Base-by-base conservation (phyloP, 306 rosid genomes). In the Casuarina glauca region DNA sequence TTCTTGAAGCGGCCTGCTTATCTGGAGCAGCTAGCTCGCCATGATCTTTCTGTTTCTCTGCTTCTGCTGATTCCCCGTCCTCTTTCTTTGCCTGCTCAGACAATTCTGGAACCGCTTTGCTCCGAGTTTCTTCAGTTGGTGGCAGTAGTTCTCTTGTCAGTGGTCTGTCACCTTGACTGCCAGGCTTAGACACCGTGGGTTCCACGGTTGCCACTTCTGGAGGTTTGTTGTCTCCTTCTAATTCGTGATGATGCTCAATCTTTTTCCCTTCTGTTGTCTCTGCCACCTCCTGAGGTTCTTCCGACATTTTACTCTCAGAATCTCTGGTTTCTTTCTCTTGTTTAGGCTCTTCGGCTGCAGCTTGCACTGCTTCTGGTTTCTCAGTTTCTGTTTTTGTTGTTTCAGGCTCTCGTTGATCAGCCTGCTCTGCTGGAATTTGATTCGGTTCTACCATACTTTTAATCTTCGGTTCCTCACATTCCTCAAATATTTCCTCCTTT, bases 11-110 rank as follows among this genome's bases (percentile, higher is more conserved):
- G 4, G 52, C 44, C 78, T 74, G 76, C 78, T 79, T 77, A 43
- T 70, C 81, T 53, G 6, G 74, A 55, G 55, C 46, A 48, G 46
- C 73, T 81, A 75, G 77, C 80, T 66, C 82, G 69, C 46, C 69
- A 15, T 9, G 9, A 67, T 88, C 85, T 44, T 66, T 76, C 43
- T 69, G 38, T 32, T 76, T 52, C 46, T 77, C 76, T 48, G n/a
- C 15, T 75, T 54, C 69, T 53, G 16, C 36, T 69, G 75, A 39
- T 15, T 77, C 82, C 39, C 16, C 76, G 58, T 66, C 45, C 42
- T 75, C 53, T 38, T 75, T 63, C 77, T 74, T 74, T 38, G 16
- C 78, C 70, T 80, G 69, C 41, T 72, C 63, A 72, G 80, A 32
- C 48, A 70, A 8, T 48, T 71, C 78, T 2, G 11, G 79, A 53